These are phyloP conservation scores for Malassezia cuniculi DNA, from an alignment of 1,284 basidiomycete species.

Conservation along the genomic window DNA sequence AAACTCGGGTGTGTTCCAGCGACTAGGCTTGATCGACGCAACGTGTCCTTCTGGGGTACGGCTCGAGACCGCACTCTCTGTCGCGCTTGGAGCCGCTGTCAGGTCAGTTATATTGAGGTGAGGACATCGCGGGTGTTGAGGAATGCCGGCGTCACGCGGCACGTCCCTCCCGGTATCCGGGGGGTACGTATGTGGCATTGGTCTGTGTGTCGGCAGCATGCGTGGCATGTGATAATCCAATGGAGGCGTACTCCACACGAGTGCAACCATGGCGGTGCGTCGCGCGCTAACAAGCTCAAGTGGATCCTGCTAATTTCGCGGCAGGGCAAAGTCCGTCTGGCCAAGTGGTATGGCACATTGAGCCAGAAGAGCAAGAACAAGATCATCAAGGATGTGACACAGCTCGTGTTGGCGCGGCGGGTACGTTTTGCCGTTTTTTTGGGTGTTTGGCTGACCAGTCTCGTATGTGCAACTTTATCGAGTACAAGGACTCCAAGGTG, in stretches of 20 bases:
- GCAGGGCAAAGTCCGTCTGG: slow-evolving; percentile 92
- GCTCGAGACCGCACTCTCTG: slow-evolving; percentile 1
- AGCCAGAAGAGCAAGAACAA: slow-evolving; percentile 85
- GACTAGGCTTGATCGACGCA: slow-evolving; percentile 17
- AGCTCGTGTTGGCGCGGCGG: slow-evolving; percentile 84
- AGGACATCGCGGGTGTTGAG: too few relatives aligned
- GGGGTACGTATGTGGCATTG: too few relatives aligned
- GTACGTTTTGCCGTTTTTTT: slow-evolving; percentile 5
- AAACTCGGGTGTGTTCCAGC: slow-evolving; percentile 78
- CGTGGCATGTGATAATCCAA: too few relatives aligned
- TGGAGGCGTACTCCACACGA: too few relatives aligned
- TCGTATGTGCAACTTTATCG: slow-evolving; percentile 97
- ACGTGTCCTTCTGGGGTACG: not conserved
- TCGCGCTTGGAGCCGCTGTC: slow-evolving; percentile 8
- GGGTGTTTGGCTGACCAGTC: slow-evolving; percentile 48
- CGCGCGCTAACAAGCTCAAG: slow-evolving; percentile 32
- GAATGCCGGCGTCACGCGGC: too few relatives aligned
- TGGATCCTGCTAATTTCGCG: slow-evolving; percentile 84
- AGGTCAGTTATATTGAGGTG: too few relatives aligned
- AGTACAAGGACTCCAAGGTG: slow-evolving; percentile 76
- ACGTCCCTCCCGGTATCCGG: too few relatives aligned
- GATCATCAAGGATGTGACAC: slow-evolving; percentile 98
- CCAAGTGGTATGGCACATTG: slow-evolving; percentile 98
- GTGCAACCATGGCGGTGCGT: slow-evolving; percentile 10
- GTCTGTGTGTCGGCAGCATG: too few relatives aligned